phyloP scores from a whole-genome alignment of 192 early-diverging fungal genomes.

The Backusella macrospora region DNA sequence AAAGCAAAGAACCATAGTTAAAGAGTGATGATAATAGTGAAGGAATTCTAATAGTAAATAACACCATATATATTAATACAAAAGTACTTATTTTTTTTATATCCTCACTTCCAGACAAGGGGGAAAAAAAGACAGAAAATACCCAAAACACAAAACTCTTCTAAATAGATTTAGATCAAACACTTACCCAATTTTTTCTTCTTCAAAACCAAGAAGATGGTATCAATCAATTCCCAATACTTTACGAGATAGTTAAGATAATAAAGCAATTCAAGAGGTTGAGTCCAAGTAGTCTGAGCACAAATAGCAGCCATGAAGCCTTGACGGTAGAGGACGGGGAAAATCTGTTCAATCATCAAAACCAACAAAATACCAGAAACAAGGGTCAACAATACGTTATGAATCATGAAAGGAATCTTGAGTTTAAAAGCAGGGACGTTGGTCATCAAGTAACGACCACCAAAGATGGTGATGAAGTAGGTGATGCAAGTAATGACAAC shows the following conservation, averaged over 20 bases:
- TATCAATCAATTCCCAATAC: conserved; percentile 89
- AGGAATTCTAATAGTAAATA: conserved; percentile 70
- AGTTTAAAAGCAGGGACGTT: conserved; percentile 69
- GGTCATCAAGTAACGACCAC: conserved; percentile 73
- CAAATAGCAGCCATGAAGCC: conserved; percentile 78
- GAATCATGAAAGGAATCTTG: conserved; percentile 72
- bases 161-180: not conserved
- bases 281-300: conserved; percentile 69
- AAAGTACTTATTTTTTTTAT: not conserved
- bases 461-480: conserved; percentile 82
- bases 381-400: conserved; percentile 78
- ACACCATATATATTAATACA: not conserved
- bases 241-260: conserved; percentile 94
- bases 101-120: not conserved
- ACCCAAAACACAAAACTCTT: not conserved
- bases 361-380: conserved; percentile 70
- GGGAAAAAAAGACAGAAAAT: not conserved
- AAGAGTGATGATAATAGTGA: conserved; percentile 91
- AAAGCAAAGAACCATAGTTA: conserved; percentile 88
- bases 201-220: conserved; percentile 82
- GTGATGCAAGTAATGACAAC: conserved; percentile 55
- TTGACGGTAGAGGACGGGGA: conserved; percentile 67
- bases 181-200: conserved; percentile 76
- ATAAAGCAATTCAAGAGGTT: conserved; percentile 81
- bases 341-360: conserved; percentile 75